Evolutionary conservation across 108 stramenopile species (phyloP).

Genomic region (Bacterosira constricta): DNA sequence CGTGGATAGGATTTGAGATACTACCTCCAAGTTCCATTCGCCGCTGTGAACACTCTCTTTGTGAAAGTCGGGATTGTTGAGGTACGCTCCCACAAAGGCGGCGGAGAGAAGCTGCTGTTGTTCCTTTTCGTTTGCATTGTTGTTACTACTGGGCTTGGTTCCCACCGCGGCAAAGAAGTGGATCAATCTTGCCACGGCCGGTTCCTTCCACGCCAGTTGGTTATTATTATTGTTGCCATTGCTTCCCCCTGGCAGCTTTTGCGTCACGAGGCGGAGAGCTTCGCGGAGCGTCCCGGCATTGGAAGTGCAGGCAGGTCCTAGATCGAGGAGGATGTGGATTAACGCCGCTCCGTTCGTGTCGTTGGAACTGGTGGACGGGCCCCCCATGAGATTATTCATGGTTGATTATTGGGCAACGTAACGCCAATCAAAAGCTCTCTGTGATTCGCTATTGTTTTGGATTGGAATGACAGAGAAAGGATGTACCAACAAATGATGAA

Average conservation of each 20-base stretch:
- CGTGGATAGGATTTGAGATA: slow-evolving; percentile 75
- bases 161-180: slow-evolving; percentile 74
- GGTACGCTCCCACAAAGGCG: slow-evolving; percentile 36
- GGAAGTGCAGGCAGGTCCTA: slow-evolving; percentile 87
- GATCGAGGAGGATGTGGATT: slow-evolving; percentile 78
- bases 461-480: too few relatives aligned
- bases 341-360: slow-evolving; percentile 58
- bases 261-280: slow-evolving; percentile 62
- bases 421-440: too few relatives aligned
- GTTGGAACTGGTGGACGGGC: neutral
- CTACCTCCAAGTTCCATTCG: slow-evolving; percentile 90
- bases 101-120: slow-evolving; percentile 39
- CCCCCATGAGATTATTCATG: too few relatives aligned
- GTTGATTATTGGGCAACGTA: too few relatives aligned
- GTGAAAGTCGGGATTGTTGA: slow-evolving; percentile 22
- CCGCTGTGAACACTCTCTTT: slow-evolving; percentile 14
- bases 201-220: slow-evolving; percentile 63
- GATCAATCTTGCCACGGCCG: slow-evolving; percentile 78
- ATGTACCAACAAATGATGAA: too few relatives aligned
- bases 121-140: slow-evolving; percentile 24
- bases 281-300: slow-evolving; percentile 73
- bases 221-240: slow-evolving; percentile 3
- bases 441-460: too few relatives aligned
- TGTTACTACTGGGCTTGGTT: slow-evolving; percentile 2
- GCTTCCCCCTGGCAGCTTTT: slow-evolving; percentile 21